Evolutionary conservation across 1,284 basidiomycete species (phyloP).

Genomic region (Peniophora sp.): DNA sequence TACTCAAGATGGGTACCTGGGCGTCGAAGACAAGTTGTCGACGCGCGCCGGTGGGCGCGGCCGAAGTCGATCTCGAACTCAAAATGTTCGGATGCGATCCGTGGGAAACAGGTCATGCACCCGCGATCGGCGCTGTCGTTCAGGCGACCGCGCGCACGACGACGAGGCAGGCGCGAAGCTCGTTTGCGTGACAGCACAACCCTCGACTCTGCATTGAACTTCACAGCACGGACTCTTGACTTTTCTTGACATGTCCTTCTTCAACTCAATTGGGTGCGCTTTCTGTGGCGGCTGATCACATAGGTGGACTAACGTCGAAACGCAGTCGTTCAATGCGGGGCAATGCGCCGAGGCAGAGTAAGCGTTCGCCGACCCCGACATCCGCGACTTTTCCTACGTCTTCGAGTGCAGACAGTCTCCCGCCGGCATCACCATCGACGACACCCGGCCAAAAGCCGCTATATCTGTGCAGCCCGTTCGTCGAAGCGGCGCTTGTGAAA

Average conservation of each 20-base stretch:
- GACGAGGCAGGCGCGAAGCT: not conserved
- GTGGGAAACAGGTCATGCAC: no score
- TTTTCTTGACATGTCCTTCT: conserved; percentile 54
- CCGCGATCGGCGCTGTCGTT: no score
- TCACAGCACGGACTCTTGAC: not conserved
- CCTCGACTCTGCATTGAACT: not conserved
- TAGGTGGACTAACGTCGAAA: not conserved
- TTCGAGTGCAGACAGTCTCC: conserved; percentile 25
- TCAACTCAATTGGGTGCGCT: conserved; percentile 67
- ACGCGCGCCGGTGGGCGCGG: no score
- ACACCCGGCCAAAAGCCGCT: conserved; percentile 56
- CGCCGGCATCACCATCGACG: conserved; percentile 32
- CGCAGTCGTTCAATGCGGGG: conserved; percentile 64
- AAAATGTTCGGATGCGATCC: no score
- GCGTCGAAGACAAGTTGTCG: no score
- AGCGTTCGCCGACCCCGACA: conserved; percentile 65
- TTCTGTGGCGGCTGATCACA: not conserved
- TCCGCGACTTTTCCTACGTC: conserved; percentile 46
- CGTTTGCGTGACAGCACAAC: not conserved
- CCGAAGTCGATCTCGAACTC: no score
- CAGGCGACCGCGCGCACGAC: no score
- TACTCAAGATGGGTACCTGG: no score
- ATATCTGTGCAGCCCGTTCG: conserved; percentile 92
- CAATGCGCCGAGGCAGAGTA: conserved; percentile 46
- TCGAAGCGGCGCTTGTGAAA: conserved; percentile 94